Evolutionary conservation across 179 eudicot genomes (phyloP).

Genomic region (Monotropa hypopitys): DNA sequence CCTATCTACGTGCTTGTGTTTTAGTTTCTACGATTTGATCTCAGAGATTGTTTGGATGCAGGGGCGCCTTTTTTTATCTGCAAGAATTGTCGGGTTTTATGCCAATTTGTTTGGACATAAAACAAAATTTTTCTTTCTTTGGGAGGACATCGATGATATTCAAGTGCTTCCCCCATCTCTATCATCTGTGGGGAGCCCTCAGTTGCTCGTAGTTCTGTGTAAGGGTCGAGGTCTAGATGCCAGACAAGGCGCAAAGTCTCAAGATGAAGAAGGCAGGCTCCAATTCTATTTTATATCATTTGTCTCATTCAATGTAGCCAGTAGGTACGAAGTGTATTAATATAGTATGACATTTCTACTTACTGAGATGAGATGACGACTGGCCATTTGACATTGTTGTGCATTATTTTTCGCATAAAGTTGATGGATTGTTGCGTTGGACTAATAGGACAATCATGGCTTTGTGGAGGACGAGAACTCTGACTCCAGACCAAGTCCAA

Average conservation of each 20-base stretch:
- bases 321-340: conserved; percentile 29
- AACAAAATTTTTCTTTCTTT: conserved; percentile 64
- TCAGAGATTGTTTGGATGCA: conserved; percentile 18
- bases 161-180: conserved; percentile 56
- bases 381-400: background rate
- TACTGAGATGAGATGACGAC: background rate
- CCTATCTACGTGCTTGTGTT: background rate
- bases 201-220: conserved; percentile 50
- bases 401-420: background rate
- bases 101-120: conserved; percentile 74
- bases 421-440: background rate
- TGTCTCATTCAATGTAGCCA: conserved; percentile 52
- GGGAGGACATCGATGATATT: conserved; percentile 82
- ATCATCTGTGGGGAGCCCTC: conserved; percentile 70
- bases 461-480: conserved; percentile 59
- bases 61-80: conserved; percentile 88
- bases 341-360: background rate
- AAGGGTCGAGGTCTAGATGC: conserved; percentile 77
- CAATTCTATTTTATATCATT: conserved; percentile 74
- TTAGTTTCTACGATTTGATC: background rate
- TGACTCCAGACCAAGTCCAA: conserved; percentile 36
- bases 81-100: conserved; percentile 77
- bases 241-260: conserved; percentile 61
- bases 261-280: conserved; percentile 78
- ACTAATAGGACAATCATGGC: conserved; percentile 54